phyloP scores from a whole-genome alignment of 495 filamentous ascomycete species.

The Acidomyces sp. region DNA sequence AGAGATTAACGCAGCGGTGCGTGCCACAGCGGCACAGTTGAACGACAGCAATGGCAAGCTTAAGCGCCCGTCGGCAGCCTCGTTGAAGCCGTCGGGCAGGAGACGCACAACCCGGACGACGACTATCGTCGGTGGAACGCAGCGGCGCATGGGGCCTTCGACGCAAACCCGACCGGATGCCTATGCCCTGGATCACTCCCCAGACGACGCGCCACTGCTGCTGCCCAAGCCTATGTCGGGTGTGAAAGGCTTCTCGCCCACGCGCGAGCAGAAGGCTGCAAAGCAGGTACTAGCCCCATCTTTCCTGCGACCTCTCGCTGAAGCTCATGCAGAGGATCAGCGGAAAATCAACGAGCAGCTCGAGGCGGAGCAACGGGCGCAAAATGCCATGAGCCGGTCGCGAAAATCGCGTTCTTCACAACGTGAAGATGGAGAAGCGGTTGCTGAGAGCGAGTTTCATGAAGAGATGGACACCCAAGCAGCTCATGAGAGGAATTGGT shows the following conservation, averaged over 20 bases:
- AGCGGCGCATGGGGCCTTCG: neutral
- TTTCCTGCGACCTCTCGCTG: no score
- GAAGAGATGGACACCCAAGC: no score
- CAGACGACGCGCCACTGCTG: neutral
- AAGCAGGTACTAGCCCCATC: neutral
- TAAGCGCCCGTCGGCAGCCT: neutral
- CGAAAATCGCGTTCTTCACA: no score
- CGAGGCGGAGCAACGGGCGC: neutral
- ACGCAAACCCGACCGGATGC: conserved; percentile 1
- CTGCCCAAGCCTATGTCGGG: neutral
- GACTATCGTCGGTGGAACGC: no score
- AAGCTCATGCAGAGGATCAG: neutral
- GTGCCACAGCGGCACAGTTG: neutral
- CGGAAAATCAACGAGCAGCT: neutral
- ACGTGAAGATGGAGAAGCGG: no score
- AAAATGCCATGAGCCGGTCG: neutral
- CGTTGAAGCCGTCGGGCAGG: neutral
- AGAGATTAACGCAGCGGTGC: neutral
- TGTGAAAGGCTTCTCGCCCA: neutral
- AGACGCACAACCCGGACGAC: neutral
- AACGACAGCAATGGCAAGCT: conserved; percentile 6
- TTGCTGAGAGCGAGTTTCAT: no score
- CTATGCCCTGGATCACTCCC: conserved; percentile 3
- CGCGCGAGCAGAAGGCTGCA: conserved; percentile 1
- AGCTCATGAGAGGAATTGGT: no score